Evolutionary conservation across 1,284 basidiomycete genomes (phyloP).

Genomic region (Trichosporon inkin): DNA sequence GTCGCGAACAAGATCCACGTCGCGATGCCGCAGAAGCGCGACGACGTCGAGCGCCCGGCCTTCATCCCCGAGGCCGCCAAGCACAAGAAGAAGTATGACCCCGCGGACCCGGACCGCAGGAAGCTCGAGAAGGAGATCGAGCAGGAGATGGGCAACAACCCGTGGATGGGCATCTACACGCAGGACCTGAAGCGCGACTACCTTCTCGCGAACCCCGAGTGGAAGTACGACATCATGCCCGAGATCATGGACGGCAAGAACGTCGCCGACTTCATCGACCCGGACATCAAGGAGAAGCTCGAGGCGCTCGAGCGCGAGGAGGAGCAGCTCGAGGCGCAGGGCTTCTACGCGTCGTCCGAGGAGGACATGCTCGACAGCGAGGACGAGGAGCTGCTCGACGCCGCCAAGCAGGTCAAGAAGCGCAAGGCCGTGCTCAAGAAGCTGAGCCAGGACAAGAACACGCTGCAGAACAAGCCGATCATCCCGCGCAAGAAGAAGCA

Average conservation of each 20-base stretch:
- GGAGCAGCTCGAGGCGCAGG: constrained; percentile 85
- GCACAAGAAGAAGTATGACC: constrained; percentile 75
- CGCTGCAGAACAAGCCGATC: constrained; percentile 75
- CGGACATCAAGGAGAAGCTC: constrained; percentile 95
- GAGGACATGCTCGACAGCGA: constrained; percentile 85
- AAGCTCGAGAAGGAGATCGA: constrained; percentile 74
- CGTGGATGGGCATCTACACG: constrained; percentile 83
- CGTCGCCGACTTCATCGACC: constrained; percentile 96
- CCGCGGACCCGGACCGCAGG: constrained; percentile 69
- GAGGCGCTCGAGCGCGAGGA: constrained; percentile 97
- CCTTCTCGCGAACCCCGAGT: constrained; percentile 80
- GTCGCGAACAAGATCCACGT: constrained; percentile 92
- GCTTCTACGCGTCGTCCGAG: constrained; percentile 87
- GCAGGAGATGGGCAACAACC: constrained; percentile 59
- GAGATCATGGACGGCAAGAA: constrained; percentile 99
- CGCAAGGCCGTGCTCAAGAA: constrained; percentile 66
- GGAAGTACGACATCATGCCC: constrained; percentile 94
- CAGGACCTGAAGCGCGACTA: constrained; percentile 81
- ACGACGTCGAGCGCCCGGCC: constrained; percentile 75
- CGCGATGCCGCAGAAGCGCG: constrained; percentile 77
- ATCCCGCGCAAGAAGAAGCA: constrained; percentile 82
- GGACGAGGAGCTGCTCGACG: constrained; percentile 74
- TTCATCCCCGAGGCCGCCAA: constrained; percentile 80
- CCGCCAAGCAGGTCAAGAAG: constrained; percentile 61
- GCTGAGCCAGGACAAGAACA: constrained; percentile 78